Conservation (phyloP, 2,329 filamentous ascomycete genomes). For the Fusarium praegraminearum region DNA sequence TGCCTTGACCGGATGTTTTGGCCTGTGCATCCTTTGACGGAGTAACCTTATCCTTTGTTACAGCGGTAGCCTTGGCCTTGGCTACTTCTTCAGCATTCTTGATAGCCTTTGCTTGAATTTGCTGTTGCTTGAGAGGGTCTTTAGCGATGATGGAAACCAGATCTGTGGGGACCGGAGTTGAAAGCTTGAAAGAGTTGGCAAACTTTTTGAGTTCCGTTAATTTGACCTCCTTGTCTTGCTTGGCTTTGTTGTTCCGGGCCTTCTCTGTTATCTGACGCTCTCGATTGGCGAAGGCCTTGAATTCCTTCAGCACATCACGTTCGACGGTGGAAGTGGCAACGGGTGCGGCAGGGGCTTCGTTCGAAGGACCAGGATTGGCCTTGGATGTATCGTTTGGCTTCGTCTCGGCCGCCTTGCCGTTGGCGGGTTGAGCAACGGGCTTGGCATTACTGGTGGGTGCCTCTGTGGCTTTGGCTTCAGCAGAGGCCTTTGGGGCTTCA, state of each 20-base stretch:
- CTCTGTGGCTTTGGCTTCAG: constrained; percentile 48
- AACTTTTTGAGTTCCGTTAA: constrained; percentile 96
- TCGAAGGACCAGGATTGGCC: constrained; percentile 52
- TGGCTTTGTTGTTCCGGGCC: constrained; percentile 67
- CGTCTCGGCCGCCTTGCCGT: constrained; percentile 49
- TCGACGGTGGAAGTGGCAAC: constrained; percentile 72
- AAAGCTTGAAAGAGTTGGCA: constrained; percentile 91
- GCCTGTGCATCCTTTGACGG: constrained; percentile 61
- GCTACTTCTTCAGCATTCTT: constrained; percentile 75
- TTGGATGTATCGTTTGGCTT: constrained; percentile 48
- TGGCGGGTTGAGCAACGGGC: constrained; percentile 51
- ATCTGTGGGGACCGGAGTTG: constrained; percentile 90
- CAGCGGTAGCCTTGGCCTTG: constrained; percentile 65
- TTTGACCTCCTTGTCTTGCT: constrained; percentile 88
- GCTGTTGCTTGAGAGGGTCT: constrained; percentile 92
- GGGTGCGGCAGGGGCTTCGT: constrained; percentile 58
- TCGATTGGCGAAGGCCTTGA: constrained; percentile 72
- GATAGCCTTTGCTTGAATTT: constrained; percentile 90
- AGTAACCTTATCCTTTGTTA: constrained; percentile 58
- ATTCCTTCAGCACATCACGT: constrained; percentile 70
- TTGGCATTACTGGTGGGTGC: constrained; percentile 48
- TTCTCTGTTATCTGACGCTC: constrained; percentile 69
- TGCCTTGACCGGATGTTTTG: constrained; percentile 50
- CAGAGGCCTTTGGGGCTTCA: constrained; percentile 44
- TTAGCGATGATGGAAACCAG: constrained; percentile 96